phyloP scores from a whole-genome alignment of 169 alveolate genomes.

The Cryptosporidium sp. region DNA sequence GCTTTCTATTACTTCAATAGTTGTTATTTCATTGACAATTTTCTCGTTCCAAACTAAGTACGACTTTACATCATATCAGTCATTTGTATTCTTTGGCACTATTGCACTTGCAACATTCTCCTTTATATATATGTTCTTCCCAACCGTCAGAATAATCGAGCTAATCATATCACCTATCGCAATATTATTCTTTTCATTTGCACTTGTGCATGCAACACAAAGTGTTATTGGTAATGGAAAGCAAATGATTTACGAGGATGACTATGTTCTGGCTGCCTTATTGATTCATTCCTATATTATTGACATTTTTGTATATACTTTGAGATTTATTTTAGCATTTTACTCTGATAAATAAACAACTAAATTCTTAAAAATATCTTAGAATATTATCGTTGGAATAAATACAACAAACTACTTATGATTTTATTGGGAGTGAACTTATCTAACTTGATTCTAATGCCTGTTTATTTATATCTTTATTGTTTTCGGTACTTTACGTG shows the following conservation, averaged over 20 bases:
- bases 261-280: slow-evolving; percentile 47
- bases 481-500: background rate
- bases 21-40: slow-evolving; percentile 27
- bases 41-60: slow-evolving; percentile 62
- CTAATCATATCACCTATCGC: slow-evolving; percentile 28
- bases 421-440: too few species aligned
- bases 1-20: slow-evolving; percentile 13
- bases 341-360: background rate
- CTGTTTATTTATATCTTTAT: too few species aligned
- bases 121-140: slow-evolving; percentile 42
- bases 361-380: background rate
- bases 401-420: background rate
- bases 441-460: background rate
- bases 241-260: slow-evolving; percentile 54
- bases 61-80: slow-evolving; percentile 49
- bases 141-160: slow-evolving; percentile 12
- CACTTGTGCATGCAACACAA: slow-evolving; percentile 45
- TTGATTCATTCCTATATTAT: slow-evolving; percentile 14
- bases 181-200: slow-evolving; percentile 28
- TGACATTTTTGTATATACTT: slow-evolving; percentile 18
- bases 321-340: slow-evolving; percentile 28
- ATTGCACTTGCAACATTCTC: slow-evolving; percentile 34
- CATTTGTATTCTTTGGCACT: background rate
- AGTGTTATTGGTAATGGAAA: slow-evolving; percentile 26
- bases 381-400: background rate